Evolutionary conservation across 228 moss, liverwort and hornwort genomes (phyloP), one percentile per base, ranked within the genome.

Genomic region (Sphagnum fallax): DNA sequence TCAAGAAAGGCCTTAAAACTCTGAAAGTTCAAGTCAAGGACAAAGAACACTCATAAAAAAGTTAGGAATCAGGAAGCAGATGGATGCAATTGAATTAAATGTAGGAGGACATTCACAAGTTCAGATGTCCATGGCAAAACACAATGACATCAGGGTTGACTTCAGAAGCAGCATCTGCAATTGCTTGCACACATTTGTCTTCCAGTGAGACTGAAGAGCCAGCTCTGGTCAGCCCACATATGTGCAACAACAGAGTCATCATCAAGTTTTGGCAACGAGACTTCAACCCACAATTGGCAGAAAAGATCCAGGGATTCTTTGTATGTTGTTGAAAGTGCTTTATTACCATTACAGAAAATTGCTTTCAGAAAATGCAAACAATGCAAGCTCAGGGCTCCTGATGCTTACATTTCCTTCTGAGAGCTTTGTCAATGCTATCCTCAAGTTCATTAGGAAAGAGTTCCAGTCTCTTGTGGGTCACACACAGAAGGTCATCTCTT

Each of bases 211-310:
- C 85, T 49, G 92, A 67, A 16, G 96, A 97, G 51, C 93, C 96
- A 69, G 93, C 85, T 62, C 88, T 93, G 32, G 91, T 97, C n/a
- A 97, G 78, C 53, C 96, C 96, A 32, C 96, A 97, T 97, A 58
- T 97, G 96, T 62, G 96, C 96, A 52, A 97, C 93, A 53, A 97
- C 74, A 70, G 93, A 88, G 71, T 97, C 93, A 70, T 93, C 93
- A 61, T 91, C 96, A 67, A 91, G 93, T 77, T 88, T 91, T 66
- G 91, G 91, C 96, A 32, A 32, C 32, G 2, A 32, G 32, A 32
- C 32, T 32, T 32, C 32, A 32, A 32, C 32, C 32, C 32, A 32
- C 32, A 32, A 32, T 32, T 32, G 32, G 32, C 32, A 32, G 32
- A 32, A 32, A 32, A 1, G 32, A 32, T 32, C 32, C 32, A 32